Evolutionary conservation across 1,284 basidiomycete species (phyloP).

Genomic region (Apiotrichum sp.): DNA sequence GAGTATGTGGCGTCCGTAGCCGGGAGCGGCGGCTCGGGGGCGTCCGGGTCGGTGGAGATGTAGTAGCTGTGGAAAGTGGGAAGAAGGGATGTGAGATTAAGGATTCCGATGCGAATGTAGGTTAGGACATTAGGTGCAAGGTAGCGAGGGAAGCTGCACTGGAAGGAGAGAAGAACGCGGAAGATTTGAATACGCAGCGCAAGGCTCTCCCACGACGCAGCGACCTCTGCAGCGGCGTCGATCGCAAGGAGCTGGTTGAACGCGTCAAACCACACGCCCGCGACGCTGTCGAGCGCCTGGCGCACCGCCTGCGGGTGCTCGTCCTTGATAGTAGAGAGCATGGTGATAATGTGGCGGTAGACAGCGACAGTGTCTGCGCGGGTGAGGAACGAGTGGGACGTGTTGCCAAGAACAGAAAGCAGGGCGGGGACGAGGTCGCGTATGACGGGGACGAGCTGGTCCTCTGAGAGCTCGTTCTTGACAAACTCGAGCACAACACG

Average conservation of each 20-base stretch:
- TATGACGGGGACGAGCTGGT: constrained; percentile 82
- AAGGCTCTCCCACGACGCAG: constrained; percentile 67
- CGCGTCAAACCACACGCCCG: constrained; percentile 82
- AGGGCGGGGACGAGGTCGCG: constrained; percentile 76
- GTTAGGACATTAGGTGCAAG: constrained; percentile 58
- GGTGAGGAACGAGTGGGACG: constrained; percentile 69
- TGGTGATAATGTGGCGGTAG: constrained; percentile 82
- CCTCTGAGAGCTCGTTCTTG: constrained; percentile 80
- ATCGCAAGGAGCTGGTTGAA: constrained; percentile 69
- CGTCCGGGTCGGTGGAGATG: constrained; percentile 51
- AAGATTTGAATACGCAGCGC: constrained; percentile 64
- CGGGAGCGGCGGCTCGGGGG: constrained; percentile 52
- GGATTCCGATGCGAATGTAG: constrained; percentile 58
- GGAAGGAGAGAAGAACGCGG: constrained; percentile 65
- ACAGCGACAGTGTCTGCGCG: constrained; percentile 79
- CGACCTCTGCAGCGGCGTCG: constrained; percentile 59
- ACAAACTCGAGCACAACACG: constrained; percentile 88
- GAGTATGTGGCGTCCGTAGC: constrained; percentile 64
- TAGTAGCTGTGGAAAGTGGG: constrained; percentile 65
- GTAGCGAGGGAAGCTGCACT: constrained; percentile 67
- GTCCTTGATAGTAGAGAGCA: constrained; percentile 90
- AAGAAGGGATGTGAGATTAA: constrained; percentile 61
- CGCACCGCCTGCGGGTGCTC: constrained; percentile 80
- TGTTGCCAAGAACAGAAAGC: constrained; percentile 70
- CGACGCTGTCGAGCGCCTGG: constrained; percentile 69